Percentiles rank a stretch among this genome's conserved stretches.
phyloP scores from a whole-genome alignment of 805 yeast genomes.

The Candida chauliodis region DNA sequence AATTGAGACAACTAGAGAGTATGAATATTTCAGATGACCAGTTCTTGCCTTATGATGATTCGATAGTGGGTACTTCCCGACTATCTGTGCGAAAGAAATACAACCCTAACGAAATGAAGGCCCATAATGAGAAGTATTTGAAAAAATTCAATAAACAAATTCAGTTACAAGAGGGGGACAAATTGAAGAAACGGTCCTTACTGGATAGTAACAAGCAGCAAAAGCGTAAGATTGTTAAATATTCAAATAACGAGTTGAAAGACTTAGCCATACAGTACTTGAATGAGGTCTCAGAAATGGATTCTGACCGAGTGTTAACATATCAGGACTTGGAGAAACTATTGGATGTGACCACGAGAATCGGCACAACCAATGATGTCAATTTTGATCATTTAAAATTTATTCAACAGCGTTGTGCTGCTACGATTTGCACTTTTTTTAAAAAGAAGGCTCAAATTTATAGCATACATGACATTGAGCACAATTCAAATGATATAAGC shows the following conservation, averaged over 20 bases:
- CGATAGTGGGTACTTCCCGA: constrained; percentile 11
- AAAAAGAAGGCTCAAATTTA: not conserved
- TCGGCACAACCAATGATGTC: not conserved
- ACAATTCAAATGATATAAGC: not conserved
- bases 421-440: constrained; percentile 1
- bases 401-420: constrained; percentile 6
- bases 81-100: constrained; percentile 22
- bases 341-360: not conserved
- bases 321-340: constrained; percentile 3
- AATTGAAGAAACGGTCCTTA: not conserved
- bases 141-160: constrained; percentile 14
- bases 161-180: not conserved
- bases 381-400: constrained; percentile 3
- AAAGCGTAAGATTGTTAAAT: constrained; percentile 4
- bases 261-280: not conserved
- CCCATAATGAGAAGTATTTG: constrained; percentile 17
- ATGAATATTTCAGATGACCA: not conserved
- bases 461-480: not conserved
- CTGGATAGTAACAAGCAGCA: not conserved
- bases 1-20: not conserved
- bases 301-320: not conserved
- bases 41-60: not conserved
- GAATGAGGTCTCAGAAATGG: not conserved
- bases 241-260: constrained; percentile 3
- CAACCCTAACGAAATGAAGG: constrained; percentile 13